Percentiles rank a stretch among this genome's conserved stretches.
These are phyloP conservation scores for Boletellus dicymbophilus DNA, from an alignment of 1,284 basidiomycete species.

Conservation along the genomic window DNA sequence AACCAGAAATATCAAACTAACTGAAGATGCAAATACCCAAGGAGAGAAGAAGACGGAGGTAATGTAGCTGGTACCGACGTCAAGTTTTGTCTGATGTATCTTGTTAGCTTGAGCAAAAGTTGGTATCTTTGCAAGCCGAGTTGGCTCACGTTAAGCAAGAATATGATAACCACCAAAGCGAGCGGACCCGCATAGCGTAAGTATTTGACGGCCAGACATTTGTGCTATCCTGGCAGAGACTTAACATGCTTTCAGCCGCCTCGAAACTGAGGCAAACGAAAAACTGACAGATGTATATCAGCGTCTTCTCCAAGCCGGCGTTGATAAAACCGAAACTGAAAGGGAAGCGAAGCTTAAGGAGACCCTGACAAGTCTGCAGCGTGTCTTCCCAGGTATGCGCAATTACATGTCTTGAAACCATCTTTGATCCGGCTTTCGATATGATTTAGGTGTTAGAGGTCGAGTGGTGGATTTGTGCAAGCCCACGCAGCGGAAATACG, in stretches of 20 bases:
- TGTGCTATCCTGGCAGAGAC: neutral
- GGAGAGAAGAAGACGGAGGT: constrained; percentile 65
- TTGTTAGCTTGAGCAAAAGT: constrained; percentile 62
- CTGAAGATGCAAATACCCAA: constrained; percentile 59
- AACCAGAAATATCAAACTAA: constrained; percentile 61
- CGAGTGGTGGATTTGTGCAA: constrained; percentile 93
- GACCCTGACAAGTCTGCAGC: constrained; percentile 79
- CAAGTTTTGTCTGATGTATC: constrained; percentile 2
- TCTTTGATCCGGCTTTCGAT: neutral
- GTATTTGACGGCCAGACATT: constrained; percentile 25
- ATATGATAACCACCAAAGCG: constrained; percentile 73
- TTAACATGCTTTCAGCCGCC: constrained; percentile 55
- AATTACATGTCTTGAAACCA: constrained; percentile 5
- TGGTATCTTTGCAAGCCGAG: constrained; percentile 53
- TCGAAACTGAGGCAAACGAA: constrained; percentile 90
- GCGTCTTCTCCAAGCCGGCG: constrained; percentile 86
- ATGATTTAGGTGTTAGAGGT: constrained; percentile 74
- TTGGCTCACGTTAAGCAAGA: constrained; percentile 66
- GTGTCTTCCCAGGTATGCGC: constrained; percentile 78
- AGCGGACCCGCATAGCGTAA: constrained; percentile 72
- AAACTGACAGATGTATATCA: constrained; percentile 84
- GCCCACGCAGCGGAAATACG: constrained; percentile 91
- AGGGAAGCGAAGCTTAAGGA: constrained; percentile 86
- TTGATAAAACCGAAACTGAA: constrained; percentile 86
- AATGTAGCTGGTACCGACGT: constrained; percentile 8